Conservation (phyloP, 257 asterid species). For the Ilex asprella region DNA sequence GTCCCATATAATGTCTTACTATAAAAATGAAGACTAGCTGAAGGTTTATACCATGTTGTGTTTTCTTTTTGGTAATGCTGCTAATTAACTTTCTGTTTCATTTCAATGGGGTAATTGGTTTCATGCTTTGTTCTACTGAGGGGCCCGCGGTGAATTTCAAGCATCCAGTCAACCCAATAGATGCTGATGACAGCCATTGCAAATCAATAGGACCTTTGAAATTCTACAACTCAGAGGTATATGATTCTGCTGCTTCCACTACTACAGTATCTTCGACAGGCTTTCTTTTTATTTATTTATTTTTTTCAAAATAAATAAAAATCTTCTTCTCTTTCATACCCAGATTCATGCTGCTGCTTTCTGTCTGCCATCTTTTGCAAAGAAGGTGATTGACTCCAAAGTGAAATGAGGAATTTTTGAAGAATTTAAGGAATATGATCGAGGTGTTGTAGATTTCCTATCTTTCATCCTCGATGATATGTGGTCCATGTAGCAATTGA, state of each 20-base stretch:
- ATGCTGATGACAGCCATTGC: conserved; percentile 11
- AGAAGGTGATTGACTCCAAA: conserved; percentile 68
- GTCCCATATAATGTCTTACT: conserved; percentile 3
- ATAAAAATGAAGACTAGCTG: too few species aligned
- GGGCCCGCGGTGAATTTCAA: conserved; percentile 32
- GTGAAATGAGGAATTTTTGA: conserved; percentile 21
- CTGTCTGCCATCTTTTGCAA: conserved; percentile 90
- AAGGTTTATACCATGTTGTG: background rate
- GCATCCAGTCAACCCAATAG: conserved; percentile 27
- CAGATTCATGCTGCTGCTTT: conserved; percentile 60
- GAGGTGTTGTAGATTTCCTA: too few species aligned
- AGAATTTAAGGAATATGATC: conserved; percentile 7
- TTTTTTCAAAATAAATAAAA: background rate
- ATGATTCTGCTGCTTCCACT: background rate
- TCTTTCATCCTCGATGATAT: too few species aligned
- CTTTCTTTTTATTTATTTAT: background rate
- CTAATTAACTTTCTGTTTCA: background rate
- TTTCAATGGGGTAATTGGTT: conserved; percentile 33
- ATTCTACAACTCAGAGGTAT: conserved; percentile 30
- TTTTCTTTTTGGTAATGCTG: too few species aligned
- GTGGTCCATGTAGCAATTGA: too few species aligned
- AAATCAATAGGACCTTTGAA: conserved; percentile 20
- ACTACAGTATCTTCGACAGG: background rate
- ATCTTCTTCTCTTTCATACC: background rate
- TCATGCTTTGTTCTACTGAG: conserved; percentile 34